phyloP scores from a whole-genome alignment of 1,284 basidiomycete genomes.

The Acaromyces ingoldii region DNA sequence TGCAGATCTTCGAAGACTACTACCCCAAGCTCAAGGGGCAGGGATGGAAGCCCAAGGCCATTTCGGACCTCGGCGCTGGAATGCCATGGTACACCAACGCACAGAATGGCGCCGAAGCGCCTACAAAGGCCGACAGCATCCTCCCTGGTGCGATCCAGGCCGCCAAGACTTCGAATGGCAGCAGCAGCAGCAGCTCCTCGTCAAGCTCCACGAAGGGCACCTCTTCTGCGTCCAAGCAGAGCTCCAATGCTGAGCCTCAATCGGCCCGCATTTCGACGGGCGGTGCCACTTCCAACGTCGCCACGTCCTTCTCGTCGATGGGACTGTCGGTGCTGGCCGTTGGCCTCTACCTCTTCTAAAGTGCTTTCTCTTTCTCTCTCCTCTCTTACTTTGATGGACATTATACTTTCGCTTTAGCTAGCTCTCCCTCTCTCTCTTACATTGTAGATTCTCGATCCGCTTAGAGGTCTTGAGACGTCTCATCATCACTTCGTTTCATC shows the following conservation, averaged over 20 bases:
- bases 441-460: too few relatives aligned
- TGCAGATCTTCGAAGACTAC: slow-evolving; percentile 65
- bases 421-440: background rate
- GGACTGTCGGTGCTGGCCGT: background rate
- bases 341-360: background rate
- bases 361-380: background rate
- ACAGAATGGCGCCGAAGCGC: slow-evolving; percentile 10
- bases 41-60: slow-evolving; percentile 59
- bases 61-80: slow-evolving; percentile 19
- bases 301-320: background rate
- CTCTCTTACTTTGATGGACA: background rate
- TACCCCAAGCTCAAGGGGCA: slow-evolving; percentile 64
- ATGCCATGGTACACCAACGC: slow-evolving; percentile 36
- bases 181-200: background rate
- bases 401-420: background rate
- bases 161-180: background rate
- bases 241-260: background rate
- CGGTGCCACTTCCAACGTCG: background rate
- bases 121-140: slow-evolving; percentile 17
- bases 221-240: background rate
- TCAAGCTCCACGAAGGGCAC: background rate
- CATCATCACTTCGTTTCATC: too few relatives aligned
- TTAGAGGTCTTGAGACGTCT: too few relatives aligned
- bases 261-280: background rate
- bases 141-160: background rate